Conservation (phyloP, 2,329 filamentous ascomycete species). For the Rasamsonia emersonii region DNA sequence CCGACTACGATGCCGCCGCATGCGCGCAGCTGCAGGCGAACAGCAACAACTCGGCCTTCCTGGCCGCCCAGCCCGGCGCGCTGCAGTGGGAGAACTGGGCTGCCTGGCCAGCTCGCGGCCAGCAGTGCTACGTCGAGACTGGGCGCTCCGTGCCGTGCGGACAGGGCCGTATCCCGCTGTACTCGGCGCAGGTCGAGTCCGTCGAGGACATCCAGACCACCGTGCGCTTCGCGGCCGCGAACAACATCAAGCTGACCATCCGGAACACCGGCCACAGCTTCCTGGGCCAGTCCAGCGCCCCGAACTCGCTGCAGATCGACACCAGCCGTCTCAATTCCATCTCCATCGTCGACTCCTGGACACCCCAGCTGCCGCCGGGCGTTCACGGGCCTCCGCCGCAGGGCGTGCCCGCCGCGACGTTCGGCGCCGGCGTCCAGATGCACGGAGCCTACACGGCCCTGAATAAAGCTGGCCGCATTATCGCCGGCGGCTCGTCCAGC, state of each 20-base stretch:
- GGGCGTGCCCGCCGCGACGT: no score
- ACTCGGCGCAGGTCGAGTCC: constrained; percentile 26
- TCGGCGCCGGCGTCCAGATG: neutral
- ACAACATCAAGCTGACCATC: constrained; percentile 34
- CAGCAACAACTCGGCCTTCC: constrained; percentile 6
- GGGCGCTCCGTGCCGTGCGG: constrained; percentile 15
- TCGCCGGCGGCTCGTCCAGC: constrained; percentile 28
- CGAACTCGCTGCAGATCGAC: constrained; percentile 27
- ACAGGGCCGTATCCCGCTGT: constrained; percentile 30
- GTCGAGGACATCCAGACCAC: constrained; percentile 27
- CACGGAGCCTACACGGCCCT: neutral
- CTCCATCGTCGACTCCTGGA: constrained; percentile 4
- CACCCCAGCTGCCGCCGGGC: no score
- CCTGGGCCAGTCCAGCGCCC: constrained; percentile 20
- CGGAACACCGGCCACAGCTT: constrained; percentile 48
- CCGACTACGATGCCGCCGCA: constrained; percentile 1
- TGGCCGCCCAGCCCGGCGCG: constrained; percentile 26
- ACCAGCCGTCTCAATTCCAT: constrained; percentile 25
- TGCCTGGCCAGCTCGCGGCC: constrained; percentile 25
- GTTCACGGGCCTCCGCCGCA: no score
- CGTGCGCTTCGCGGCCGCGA: constrained; percentile 26
- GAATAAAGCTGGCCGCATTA: constrained; percentile 28
- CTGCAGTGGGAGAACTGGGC: constrained; percentile 34
- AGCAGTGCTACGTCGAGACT: constrained; percentile 29
- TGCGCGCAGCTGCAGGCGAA: no score